A percentile compares a stretch with the other conserved stretches of the same genome.
Evolutionary conservation across 495 filamentous ascomycete species (phyloP).

Genomic region (Xylaria venustula): DNA sequence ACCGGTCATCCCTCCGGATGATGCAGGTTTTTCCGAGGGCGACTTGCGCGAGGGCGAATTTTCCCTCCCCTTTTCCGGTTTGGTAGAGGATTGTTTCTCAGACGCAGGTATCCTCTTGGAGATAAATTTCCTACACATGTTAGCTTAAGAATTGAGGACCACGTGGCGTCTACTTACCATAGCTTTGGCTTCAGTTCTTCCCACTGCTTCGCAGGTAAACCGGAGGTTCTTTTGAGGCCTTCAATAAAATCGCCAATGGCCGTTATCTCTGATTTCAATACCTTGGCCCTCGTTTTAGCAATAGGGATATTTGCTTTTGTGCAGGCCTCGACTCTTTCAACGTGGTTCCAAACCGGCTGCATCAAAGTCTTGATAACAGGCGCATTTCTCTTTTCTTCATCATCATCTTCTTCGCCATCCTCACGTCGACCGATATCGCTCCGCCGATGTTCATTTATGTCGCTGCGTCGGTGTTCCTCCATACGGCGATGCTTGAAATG

Average conservation of each 20-base stretch:
- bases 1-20: constrained; percentile 27
- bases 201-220: constrained; percentile 28
- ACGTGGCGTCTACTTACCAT: constrained; percentile 34
- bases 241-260: constrained; percentile 46
- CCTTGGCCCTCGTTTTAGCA: constrained; percentile 45
- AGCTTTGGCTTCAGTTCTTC: constrained; percentile 46
- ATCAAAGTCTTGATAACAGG: constrained; percentile 44
- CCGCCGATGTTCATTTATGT: constrained; percentile 16
- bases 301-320: constrained; percentile 43
- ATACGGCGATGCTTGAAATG: constrained; percentile 34
- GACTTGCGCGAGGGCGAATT: constrained; percentile 16
- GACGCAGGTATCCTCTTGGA: constrained; percentile 33
- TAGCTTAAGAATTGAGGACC: background rate
- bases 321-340: constrained; percentile 41
- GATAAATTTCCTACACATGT: constrained; percentile 27
- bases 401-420: constrained; percentile 40
- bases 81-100: constrained; percentile 28
- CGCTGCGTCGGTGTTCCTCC: constrained; percentile 32
- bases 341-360: constrained; percentile 42
- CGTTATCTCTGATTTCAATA: constrained; percentile 45
- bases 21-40: constrained; percentile 12
- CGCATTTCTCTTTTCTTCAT: constrained; percentile 40
- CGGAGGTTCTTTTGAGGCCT: constrained; percentile 36
- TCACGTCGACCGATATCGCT: constrained; percentile 28
- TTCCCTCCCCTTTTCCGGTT: constrained; percentile 25